Conservation (phyloP, 208 protist genomes). For the Leishmania gerbilli region DNA sequence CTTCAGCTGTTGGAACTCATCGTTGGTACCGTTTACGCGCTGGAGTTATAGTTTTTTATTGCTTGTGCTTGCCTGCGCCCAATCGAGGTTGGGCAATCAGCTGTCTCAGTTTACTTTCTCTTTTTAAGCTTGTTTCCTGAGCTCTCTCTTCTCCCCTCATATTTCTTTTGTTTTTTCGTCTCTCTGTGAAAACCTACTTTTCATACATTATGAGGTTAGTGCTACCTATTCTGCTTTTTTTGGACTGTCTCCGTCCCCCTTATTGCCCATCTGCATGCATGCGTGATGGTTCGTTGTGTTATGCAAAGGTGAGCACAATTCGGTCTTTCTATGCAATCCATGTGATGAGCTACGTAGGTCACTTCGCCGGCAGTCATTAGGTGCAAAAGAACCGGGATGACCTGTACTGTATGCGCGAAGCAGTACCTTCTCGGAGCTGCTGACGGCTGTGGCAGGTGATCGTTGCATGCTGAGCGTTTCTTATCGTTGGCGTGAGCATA, state of each 20-base stretch:
- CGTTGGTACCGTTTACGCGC: neutral
- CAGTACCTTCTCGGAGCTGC: neutral
- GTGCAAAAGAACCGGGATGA: neutral
- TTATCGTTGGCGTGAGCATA: neutral
- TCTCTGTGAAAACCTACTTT: neutral
- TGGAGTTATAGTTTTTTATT: neutral
- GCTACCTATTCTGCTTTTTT: constrained; percentile 15
- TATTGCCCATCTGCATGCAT: neutral
- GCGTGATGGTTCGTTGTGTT: neutral
- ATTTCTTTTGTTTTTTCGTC: neutral
- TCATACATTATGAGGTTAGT: constrained; percentile 1
- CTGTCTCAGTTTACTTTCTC: neutral
- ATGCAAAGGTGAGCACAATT: neutral
- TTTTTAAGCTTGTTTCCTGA: neutral
- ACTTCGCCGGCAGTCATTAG: neutral
- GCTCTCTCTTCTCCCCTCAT: constrained; percentile 12
- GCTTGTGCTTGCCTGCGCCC: neutral
- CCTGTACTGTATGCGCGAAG: neutral
- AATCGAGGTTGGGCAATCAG: neutral
- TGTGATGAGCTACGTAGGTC: too few relatives aligned
- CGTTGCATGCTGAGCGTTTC: neutral
- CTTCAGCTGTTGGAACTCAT: neutral
- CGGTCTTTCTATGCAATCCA: neutral
- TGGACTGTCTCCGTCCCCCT: neutral
- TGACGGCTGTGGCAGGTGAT: neutral